Conservation (phyloP, 225 moss, liverwort and hornwort species). For the Pseudisothecium myosuroides region DNA sequence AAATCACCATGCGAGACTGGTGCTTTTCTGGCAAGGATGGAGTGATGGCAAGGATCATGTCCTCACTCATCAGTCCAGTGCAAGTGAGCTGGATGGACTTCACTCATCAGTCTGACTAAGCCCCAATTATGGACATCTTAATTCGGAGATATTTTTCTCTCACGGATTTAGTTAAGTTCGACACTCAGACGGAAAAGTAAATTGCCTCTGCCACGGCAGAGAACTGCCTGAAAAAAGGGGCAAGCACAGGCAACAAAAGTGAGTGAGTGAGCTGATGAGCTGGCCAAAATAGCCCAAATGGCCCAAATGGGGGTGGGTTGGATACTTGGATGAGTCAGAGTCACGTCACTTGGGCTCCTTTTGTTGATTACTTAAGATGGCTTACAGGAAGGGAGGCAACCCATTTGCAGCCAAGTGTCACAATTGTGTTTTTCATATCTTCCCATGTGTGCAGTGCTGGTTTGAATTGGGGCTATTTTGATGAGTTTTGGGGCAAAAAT, state of each 20-base stretch:
- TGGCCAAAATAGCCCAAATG: neutral
- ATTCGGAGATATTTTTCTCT: neutral
- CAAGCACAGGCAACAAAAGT: too few species aligned
- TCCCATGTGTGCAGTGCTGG: neutral
- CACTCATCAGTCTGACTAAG: neutral
- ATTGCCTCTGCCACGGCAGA: neutral
- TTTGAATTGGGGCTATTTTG: neutral
- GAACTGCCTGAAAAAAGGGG: neutral
- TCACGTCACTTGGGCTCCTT: neutral
- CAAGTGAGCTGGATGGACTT: neutral
- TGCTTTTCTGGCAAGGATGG: neutral
- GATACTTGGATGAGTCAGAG: constrained; percentile 7
- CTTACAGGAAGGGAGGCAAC: too few species aligned
- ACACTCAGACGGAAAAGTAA: neutral
- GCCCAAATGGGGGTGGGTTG: neutral
- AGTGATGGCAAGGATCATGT: neutral
- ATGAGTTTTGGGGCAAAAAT: neutral
- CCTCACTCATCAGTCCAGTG: neutral
- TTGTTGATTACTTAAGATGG: neutral
- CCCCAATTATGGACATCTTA: neutral
- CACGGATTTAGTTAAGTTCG: neutral
- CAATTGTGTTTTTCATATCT: neutral
- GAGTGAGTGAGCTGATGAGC: neutral
- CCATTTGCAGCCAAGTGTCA: neutral
- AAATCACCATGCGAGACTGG: neutral